Evolutionary conservation across 1,139 yeast species (phyloP), one percentile per base, ranked within the genome.

Genomic region (Yamadazyma oceani): DNA sequence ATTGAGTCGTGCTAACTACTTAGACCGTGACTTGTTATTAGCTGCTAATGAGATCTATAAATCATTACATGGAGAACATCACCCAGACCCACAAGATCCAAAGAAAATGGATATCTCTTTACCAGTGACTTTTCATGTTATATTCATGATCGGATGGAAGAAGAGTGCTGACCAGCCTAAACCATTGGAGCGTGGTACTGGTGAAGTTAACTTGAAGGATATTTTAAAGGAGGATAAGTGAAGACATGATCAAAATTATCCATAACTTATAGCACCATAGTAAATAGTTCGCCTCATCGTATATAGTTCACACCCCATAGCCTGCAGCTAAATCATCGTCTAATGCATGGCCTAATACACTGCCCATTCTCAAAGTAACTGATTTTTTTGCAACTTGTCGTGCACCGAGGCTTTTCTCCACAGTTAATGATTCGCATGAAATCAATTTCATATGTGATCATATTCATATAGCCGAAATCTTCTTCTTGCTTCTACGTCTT

Each of bases 91-190:
- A 1, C 58, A 60, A 1, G 32, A 12, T 5, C 16, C 16, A 9
- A 15, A 5, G 5, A 12, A 27, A 17, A 15, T 16, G 19, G 30
- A 14, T 10, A 56, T 63, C 15, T 64, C 75, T 2, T 56, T 78
- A 29, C 83, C 83, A 1, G 80, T 75, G 4, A 87, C 95, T 0
- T 87, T 79, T 58, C 68, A 88, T 43, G 75, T 87, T 35, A 78
- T 87, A 14, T 83, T 82, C 55, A 82, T 87, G 87, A 85, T 87
- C 56, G 96, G 95, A 1, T 87, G 96, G 96, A 87, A 85, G 58
- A 82, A 82, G 49, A 75, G 86, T 42, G 75, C 72, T 5, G 56
- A 60, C 38, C 88, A 85, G 53, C 89, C 89, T 3, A 68, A 82
- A 53, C 94, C 95, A 1, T 69, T 85, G 46, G 73, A 75, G 38